Percentiles rank a stretch among this genome's conserved stretches.
phyloP scores from a whole-genome alignment of 257 asterid species.

The Linderniella brevidens region DNA sequence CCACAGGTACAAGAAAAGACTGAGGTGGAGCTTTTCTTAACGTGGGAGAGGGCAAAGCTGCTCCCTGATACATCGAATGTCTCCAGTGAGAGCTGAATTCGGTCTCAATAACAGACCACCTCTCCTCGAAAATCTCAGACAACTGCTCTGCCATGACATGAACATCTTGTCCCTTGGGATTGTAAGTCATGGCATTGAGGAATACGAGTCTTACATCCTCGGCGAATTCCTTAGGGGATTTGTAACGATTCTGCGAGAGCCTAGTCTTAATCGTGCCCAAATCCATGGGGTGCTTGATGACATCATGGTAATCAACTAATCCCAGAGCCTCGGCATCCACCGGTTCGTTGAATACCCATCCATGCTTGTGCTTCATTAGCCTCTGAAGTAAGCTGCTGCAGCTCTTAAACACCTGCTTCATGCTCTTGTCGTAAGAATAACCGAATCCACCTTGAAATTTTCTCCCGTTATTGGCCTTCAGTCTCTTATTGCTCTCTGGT shows the following conservation, averaged over 20 bases:
- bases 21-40: constrained; percentile 23
- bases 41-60: constrained; percentile 29
- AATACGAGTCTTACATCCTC: constrained; percentile 64
- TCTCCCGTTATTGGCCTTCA: constrained; percentile 30
- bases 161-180: constrained; percentile 59
- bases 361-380: constrained; percentile 53
- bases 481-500: constrained; percentile 38
- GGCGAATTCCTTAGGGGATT: constrained; percentile 37
- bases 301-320: constrained; percentile 39
- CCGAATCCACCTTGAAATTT: constrained; percentile 19
- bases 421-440: constrained; percentile 19
- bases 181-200: constrained; percentile 56
- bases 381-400: constrained; percentile 41
- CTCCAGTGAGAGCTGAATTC: constrained; percentile 29
- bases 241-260: constrained; percentile 39
- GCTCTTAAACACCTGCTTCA: constrained; percentile 24
- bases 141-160: constrained; percentile 46
- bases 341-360: constrained; percentile 56
- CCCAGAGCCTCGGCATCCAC: constrained; percentile 36
- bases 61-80: constrained; percentile 33
- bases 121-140: constrained; percentile 38
- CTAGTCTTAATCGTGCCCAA: constrained; percentile 45
- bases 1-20: constrained; percentile 10
- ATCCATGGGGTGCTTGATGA: constrained; percentile 58
- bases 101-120: constrained; percentile 39